Evolutionary conservation across 2,329 filamentous ascomycete species (phyloP).

Genomic region (Chaetomium sp.): DNA sequence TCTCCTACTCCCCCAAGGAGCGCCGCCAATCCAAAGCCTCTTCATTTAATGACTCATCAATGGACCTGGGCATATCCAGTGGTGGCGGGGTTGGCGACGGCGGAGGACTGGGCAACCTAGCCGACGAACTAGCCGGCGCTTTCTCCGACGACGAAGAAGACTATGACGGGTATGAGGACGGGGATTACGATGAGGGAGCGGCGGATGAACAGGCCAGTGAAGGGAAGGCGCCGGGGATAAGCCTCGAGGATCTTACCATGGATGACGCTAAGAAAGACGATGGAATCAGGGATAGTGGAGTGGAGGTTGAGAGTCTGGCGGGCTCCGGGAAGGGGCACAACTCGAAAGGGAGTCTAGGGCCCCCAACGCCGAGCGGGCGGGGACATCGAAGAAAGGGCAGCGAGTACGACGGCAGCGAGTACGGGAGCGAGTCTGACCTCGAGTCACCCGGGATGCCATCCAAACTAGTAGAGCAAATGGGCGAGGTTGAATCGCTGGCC

Average conservation of each 20-base stretch:
- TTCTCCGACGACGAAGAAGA: constrained; percentile 63
- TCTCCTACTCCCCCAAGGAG: constrained; percentile 48
- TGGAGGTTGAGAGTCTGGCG: constrained; percentile 44
- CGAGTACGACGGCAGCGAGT: constrained; percentile 73
- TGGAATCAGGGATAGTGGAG: constrained; percentile 46
- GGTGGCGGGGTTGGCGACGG: constrained; percentile 39
- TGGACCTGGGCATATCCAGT: constrained; percentile 46
- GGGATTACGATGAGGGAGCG: constrained; percentile 30
- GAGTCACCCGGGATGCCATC: constrained; percentile 69
- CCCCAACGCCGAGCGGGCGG: constrained; percentile 49
- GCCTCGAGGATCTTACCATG: constrained; percentile 39
- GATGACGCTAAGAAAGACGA: constrained; percentile 35
- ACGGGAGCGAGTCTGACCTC: constrained; percentile 71
- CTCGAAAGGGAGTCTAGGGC: constrained; percentile 44
- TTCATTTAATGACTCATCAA: constrained; percentile 53
- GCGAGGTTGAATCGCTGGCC: constrained; percentile 71
- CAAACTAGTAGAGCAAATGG: constrained; percentile 68
- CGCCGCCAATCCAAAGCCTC: constrained; percentile 54
- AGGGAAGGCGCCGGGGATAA: constrained; percentile 42
- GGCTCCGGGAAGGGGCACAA: constrained; percentile 21
- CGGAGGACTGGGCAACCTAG: constrained; percentile 70
- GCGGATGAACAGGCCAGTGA: constrained; percentile 21
- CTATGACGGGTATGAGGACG: constrained; percentile 51
- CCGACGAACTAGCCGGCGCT: constrained; percentile 77
- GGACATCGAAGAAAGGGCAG: constrained; percentile 56